Conservation (phyloP, 306 rosid species). For the Amphicarpaea edgeworthii region DNA sequence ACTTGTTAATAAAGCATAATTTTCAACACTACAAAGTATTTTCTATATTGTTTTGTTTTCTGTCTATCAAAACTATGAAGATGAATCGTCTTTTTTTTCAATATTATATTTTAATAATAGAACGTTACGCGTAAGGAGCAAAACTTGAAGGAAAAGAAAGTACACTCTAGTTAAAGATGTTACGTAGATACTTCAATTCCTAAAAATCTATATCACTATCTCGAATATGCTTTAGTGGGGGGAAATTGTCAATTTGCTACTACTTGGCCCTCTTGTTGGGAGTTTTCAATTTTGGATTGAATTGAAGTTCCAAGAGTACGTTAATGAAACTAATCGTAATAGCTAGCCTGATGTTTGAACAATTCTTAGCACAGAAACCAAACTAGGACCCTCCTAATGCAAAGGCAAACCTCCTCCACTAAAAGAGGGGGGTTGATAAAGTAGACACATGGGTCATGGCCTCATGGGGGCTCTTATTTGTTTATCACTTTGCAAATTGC, state of each 20-base stretch:
- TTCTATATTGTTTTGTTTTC: background rate
- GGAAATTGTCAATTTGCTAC: background rate
- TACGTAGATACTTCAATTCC: background rate
- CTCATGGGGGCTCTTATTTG: constrained; percentile 16
- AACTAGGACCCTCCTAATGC: constrained; percentile 34
- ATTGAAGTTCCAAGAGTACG: background rate
- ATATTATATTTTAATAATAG: background rate
- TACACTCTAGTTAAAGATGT: background rate
- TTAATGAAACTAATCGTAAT: background rate
- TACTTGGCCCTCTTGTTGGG: background rate
- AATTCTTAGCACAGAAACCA: constrained; percentile 12
- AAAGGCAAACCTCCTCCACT: constrained; percentile 36
- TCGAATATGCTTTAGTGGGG: background rate
- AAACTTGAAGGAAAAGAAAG: background rate
- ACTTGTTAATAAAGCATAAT: too few relatives aligned
- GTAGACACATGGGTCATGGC: constrained; percentile 37
- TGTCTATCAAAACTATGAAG: background rate
- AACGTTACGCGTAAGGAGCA: background rate
- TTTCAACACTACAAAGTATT: too few relatives aligned
- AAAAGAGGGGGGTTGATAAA: constrained; percentile 3
- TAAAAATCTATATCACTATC: background rate
- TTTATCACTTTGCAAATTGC: constrained; percentile 27
- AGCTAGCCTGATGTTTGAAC: background rate
- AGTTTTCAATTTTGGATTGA: background rate
- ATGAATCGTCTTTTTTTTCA: background rate